These are phyloP conservation scores for Mycena chlorophos DNA, from an alignment of 768 basidiomycete genomes.

Conservation along the genomic window DNA sequence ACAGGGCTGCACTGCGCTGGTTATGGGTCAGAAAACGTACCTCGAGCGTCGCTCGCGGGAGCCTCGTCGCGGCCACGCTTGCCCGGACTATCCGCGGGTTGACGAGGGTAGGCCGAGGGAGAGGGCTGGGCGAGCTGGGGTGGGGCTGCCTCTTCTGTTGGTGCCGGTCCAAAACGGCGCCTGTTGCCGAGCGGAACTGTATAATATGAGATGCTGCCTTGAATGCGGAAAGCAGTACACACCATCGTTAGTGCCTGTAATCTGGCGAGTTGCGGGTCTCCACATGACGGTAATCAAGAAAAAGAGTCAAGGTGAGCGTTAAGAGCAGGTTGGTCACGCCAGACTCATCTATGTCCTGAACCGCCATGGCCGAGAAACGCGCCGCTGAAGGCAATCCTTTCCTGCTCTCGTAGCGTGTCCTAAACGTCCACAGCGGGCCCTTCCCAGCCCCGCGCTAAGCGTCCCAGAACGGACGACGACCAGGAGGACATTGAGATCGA, in stretches of 20 bases:
- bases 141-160: slow-evolving; percentile 76
- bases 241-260: slow-evolving; percentile 94
- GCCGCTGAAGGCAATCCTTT: slow-evolving; percentile 34
- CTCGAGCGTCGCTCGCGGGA: slow-evolving; percentile 61
- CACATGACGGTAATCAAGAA: slow-evolving; percentile 62
- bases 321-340: slow-evolving; percentile 26
- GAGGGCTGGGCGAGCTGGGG: slow-evolving; percentile 87
- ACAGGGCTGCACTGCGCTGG: slow-evolving; percentile 31
- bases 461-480: slow-evolving; percentile 46
- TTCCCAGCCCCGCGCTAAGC: slow-evolving; percentile 38
- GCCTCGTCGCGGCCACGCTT: slow-evolving; percentile 72
- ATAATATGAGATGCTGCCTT: background rate
- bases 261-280: slow-evolving; percentile 86
- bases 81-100: slow-evolving; percentile 51
- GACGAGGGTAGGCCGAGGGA: slow-evolving; percentile 81
- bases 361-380: slow-evolving; percentile 41
- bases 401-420: slow-evolving; percentile 49
- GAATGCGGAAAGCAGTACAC: slow-evolving; percentile 28
- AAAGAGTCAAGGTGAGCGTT: slow-evolving; percentile 29
- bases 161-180: slow-evolving; percentile 89
- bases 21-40: slow-evolving; percentile 55
- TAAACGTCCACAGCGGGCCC: slow-evolving; percentile 30
- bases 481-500: slow-evolving; percentile 58
- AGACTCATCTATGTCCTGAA: background rate
- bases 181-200: slow-evolving; percentile 81